A percentile compares a stretch with the other conserved stretches of the same genome.
These are phyloP conservation scores for Astrocystis sublimbata DNA, from an alignment of 495 filamentous ascomycete genomes.

Conservation along the genomic window DNA sequence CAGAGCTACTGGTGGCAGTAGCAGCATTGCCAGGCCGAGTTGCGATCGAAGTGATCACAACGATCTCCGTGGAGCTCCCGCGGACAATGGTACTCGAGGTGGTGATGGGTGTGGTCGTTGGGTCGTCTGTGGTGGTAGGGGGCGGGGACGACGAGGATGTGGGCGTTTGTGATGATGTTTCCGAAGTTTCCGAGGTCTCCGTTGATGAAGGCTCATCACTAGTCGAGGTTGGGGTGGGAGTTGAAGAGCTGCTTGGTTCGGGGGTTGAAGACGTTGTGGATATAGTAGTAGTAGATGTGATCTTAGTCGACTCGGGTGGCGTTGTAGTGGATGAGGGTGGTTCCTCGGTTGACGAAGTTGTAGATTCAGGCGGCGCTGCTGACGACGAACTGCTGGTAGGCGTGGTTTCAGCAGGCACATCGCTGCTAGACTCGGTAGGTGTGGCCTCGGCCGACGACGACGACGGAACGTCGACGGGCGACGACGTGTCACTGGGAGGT, in stretches of 20 bases:
- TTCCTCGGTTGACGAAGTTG: constrained; percentile 11
- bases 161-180: too few relatives aligned
- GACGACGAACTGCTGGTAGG: not conserved
- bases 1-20: not conserved
- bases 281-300: too few relatives aligned
- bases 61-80: constrained; percentile 35
- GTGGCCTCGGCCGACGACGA: not conserved
- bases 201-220: constrained; percentile 31
- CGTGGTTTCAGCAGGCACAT: not conserved
- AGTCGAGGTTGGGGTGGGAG: constrained; percentile 30
- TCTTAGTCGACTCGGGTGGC: constrained; percentile 6
- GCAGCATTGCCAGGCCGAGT: not conserved
- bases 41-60: constrained; percentile 13
- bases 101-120: constrained; percentile 16
- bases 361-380: constrained; percentile 6
- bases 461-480: not conserved
- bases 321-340: constrained; percentile 34
- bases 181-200: too few relatives aligned
- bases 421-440: not conserved
- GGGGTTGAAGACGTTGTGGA: constrained; percentile 30
- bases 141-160: constrained; percentile 18
- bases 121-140: not conserved
- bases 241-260: constrained; percentile 20
- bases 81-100: constrained; percentile 37
- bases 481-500: not conserved